Evolutionary conservation across 352 stramenopile genomes (phyloP), one percentile per base, ranked within the genome.

Genomic region (Phytophthora foliorum): DNA sequence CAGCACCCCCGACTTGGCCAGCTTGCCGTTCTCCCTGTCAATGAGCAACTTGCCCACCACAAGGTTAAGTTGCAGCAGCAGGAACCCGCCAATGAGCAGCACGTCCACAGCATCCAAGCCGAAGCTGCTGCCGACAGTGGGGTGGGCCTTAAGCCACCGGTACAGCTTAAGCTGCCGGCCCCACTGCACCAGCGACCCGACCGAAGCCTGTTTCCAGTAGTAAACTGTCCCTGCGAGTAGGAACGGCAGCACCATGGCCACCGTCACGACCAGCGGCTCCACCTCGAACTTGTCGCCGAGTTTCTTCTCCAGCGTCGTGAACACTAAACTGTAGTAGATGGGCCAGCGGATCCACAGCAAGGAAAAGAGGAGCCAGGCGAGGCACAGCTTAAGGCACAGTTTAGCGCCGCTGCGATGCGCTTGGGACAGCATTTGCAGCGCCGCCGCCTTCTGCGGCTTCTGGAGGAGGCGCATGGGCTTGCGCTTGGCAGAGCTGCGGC

Each of bases 21-120:
- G 57, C 70, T 92, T 92, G 8, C 84, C 86, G 19, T 62, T 89
- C 46, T 81, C 78, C 22, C 80, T 65, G 67, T 94, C 86, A 39
- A 89, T 83, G 16, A 90, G 52, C 48, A 94, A 63, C 56, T 91
- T 92, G 9, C 86, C 80, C 3, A 81, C 71, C 6, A 93, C 74
- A 16, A 84, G 70, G 54, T 89, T 90, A 53, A 92, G 19, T 71
- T 93, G 83, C 55, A 93, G 60, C 27, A 83, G 2, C 8, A 77
- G 31, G 49, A 93, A 92, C 4, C 72, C 61, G 1, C 63, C 45
- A 13, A 88, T 57, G 9, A 81, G 61, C 11, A 79, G 22, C n/a
- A 81, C 39, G 42, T 93, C 86, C 22, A 82, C 63, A 16, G 82
- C 80, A 69, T 92, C 83, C 9, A 88, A 38, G 8, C 68, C 59